Base-by-base conservation (phyloP, 225 moss, liverwort and hornwort species). In the Thuidium tamariscinum region DNA sequence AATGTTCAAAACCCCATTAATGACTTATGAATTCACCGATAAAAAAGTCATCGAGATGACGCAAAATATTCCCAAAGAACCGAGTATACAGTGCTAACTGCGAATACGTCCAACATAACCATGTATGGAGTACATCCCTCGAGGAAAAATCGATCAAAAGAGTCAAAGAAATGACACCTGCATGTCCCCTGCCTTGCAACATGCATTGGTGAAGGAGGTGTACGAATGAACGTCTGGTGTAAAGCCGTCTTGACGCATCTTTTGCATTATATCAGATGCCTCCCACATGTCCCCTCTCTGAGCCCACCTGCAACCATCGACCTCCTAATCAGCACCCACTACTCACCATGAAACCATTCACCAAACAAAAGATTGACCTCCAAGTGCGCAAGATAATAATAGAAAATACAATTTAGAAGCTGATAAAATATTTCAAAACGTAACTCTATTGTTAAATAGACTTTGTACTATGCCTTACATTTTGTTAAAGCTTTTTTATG, bases 251-350 rank as follows among this genome's bases (percentile, higher is more conserved):
- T 91, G 94, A 84, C 93, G 94, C 95, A 96, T 96, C 77, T 92
- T 92, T 72, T 96, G 94, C 95, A 96, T 92, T 44, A 96, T 91
- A 86, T 96, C 95, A 73, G 92, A 93, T 60, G 96, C 96, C 86
- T 96, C 96, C 96, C 96, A 96, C 88, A 95, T 92, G 80, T 96
- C 96, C 51, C 96, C 96, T 87, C 96, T 92, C 86, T 96, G 94
- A 71, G 96, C 96, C 96, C 96, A 96, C 85, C 96, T 96, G 94
- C 70, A 88, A 72, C 32, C 87, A 77, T 46, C 36, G 25, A 75
- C 36, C 39, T 68, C 41, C 57, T 82, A 8, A 73, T 90, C 37
- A 90, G 73, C 62, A 83, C 48, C 65, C n/a, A 61, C 63, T 72
- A 74, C 87, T 82, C 67, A 65, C 22, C 54, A 80, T 68, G 67